Percentiles rank a stretch among this genome's conserved stretches.
Conservation (phyloP, 202 grass and related monocot species). For the Digitaria exilis region DNA sequence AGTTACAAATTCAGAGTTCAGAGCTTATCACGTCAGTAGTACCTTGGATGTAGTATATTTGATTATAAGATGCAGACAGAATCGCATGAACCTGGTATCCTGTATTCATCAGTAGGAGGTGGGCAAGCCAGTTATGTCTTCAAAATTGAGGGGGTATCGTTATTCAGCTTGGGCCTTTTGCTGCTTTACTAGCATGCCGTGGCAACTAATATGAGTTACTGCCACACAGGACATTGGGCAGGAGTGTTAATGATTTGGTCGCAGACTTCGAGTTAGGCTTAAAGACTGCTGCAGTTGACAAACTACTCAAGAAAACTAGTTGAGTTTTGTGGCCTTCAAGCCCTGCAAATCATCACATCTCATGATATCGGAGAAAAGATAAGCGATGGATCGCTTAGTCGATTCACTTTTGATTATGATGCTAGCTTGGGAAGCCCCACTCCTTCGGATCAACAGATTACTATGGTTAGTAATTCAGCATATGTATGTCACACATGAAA, state of each 20-base stretch:
- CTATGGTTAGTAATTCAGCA: conserved; percentile 47
- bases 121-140: background rate
- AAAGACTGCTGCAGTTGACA: conserved; percentile 58
- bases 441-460: conserved; percentile 43
- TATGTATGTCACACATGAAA: background rate
- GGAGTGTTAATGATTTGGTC: conserved; percentile 56
- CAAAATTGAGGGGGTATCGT: background rate
- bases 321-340: conserved; percentile 76
- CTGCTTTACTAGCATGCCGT: background rate
- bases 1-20: no score
- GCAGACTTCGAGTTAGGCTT: conserved; percentile 54
- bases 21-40: no score
- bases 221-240: conserved; percentile 56
- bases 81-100: no score
- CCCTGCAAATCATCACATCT: conserved; percentile 49
- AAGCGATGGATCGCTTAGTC: conserved; percentile 59
- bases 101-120: background rate
- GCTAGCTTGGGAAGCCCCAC: conserved; percentile 87
- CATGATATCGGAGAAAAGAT: conserved; percentile 61
- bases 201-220: background rate
- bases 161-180: background rate
- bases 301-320: conserved; percentile 83
- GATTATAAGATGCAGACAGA: no score
- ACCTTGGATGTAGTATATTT: no score
- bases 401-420: conserved; percentile 93